Conservation (phyloP, 2,329 filamentous ascomycete genomes). For the Mollisiaceae sp. region DNA sequence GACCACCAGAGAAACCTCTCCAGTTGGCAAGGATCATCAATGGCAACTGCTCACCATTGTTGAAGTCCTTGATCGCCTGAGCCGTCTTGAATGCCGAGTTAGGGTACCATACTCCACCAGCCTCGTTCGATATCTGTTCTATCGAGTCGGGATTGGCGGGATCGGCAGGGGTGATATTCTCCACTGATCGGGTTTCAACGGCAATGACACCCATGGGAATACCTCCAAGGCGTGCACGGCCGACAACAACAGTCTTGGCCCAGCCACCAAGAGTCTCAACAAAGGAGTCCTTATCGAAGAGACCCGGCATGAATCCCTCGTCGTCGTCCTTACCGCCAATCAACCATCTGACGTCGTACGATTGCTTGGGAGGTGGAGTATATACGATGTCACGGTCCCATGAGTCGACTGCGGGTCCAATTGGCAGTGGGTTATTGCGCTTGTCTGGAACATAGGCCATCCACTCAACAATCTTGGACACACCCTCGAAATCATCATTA, state of each 20-base stretch:
- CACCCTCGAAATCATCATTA: conserved; percentile 95
- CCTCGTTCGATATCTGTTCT: conserved; percentile 92
- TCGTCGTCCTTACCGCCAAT: conserved; percentile 87
- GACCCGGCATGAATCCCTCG: conserved; percentile 79
- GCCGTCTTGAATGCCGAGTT: conserved; percentile 99
- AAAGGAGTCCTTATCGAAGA: conserved; percentile 97
- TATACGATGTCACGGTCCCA: conserved; percentile 95
- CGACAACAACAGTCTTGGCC: conserved; percentile 95
- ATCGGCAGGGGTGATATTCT: conserved; percentile 96
- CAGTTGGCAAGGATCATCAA: conserved; percentile 99
- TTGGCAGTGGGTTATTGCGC: conserved; percentile 91
- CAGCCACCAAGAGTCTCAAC: conserved; percentile 96
- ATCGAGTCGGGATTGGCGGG: conserved; percentile 98
- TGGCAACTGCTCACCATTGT: conserved; percentile 96
- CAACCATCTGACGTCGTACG: conserved; percentile 93
- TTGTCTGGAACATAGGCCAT: conserved; percentile 96
- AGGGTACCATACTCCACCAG: conserved; percentile 99
- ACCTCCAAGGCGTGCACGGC: conserved; percentile 92
- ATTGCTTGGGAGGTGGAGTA: conserved; percentile 75
- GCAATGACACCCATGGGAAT: conserved; percentile 98
- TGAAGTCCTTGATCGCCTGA: conserved; percentile 98
- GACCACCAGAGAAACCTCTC: conserved; percentile 99
- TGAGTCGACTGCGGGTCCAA: conserved; percentile 80
- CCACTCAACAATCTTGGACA: conserved; percentile 98
- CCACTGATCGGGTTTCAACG: conserved; percentile 92